Evolutionary conservation across 2,329 filamentous ascomycete genomes (phyloP).

Genomic region (Alternaria brassicicola): DNA sequence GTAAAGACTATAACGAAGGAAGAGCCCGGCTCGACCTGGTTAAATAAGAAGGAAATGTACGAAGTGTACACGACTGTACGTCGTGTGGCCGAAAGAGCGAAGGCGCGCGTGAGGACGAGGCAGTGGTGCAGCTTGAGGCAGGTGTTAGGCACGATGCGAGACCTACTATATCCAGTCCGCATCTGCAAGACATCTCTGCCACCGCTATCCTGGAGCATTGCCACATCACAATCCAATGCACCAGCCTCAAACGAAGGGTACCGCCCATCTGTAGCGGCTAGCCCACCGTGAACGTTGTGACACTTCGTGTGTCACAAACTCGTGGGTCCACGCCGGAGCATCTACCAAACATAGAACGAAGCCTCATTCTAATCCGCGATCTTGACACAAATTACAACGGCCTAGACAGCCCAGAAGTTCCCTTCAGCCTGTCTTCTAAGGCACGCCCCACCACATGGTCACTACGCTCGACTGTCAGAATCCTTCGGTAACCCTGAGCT

Average conservation of each 20-base stretch:
- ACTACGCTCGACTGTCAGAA: constrained; percentile 18
- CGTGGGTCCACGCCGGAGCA: constrained; percentile 38
- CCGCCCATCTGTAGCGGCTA: constrained; percentile 42
- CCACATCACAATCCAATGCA: constrained; percentile 39
- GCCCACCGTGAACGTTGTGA: constrained; percentile 33
- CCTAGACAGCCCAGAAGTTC: constrained; percentile 21
- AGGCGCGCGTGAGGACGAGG: constrained; percentile 17
- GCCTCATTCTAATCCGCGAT: constrained; percentile 27
- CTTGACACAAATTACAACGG: constrained; percentile 21
- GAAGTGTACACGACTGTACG: constrained; percentile 31
- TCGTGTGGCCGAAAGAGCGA: constrained; percentile 25
- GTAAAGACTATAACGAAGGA: constrained; percentile 26
- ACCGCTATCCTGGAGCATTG: constrained; percentile 31
- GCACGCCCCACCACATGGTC: constrained; percentile 24
- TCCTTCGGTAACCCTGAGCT: constrained; percentile 12
- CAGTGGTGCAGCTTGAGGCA: constrained; percentile 31
- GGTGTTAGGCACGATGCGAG: constrained; percentile 31
- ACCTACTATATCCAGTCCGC: constrained; percentile 46
- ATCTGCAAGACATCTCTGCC: constrained; percentile 32
- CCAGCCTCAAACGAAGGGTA: constrained; percentile 45
- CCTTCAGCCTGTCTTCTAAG: constrained; percentile 27
- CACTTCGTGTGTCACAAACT: constrained; percentile 40
- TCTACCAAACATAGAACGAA: constrained; percentile 35
- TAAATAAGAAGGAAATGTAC: constrained; percentile 13
- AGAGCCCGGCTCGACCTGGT: constrained; percentile 43